Evolutionary conservation across 2,329 filamentous ascomycete species (phyloP), one percentile per base, ranked within the genome.

Genomic region (Exophiala sideris): DNA sequence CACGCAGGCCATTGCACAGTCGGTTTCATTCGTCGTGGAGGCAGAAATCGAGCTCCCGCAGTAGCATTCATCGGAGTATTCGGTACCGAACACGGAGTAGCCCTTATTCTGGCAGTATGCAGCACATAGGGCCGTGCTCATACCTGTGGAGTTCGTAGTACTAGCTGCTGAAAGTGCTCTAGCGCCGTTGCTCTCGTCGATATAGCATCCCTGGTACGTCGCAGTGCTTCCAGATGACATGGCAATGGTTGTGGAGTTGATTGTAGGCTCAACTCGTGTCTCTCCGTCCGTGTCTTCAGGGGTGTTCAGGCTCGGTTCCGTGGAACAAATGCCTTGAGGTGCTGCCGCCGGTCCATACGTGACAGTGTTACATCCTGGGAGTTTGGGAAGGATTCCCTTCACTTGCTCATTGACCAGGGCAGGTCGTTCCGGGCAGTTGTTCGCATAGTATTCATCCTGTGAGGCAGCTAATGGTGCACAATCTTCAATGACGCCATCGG

Each of bases 101-200:
- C 60, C 64, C 5, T 55, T 50, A 45, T 49, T 38, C 21, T 44
- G 35, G 41, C 63, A 65, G 42, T 48, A 54, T 5, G 50, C 16
- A 5, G 40, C 47, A 44, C 62, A 80, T 5, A 52, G 46, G 47
- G 61, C 59, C 12, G 59, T 54, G 14, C 32, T 55, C 45, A 54
- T 48, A 2, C 29, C 40, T 7, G 68, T 62, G 59, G 74, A 71
- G 53, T 84, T 79, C 14, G 76, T 68, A 65, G 80, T 75, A 54
- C 66, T 52, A 6, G 45, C 49, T 3, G 67, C n/a, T 7, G 51
- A 21, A 6, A 58, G 33, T 29, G 70, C 64, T 20, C 76, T 74
- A 18, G 16, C 16, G 4, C 35, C 52, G 35, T 39, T 52, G 3
- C 58, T 50, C 52, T 72, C 70, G 60, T 72, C 69, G 10, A 59